These are phyloP conservation scores for Leucaena leucocephala DNA, from an alignment of 306 rosid species.

Conservation along the genomic window DNA sequence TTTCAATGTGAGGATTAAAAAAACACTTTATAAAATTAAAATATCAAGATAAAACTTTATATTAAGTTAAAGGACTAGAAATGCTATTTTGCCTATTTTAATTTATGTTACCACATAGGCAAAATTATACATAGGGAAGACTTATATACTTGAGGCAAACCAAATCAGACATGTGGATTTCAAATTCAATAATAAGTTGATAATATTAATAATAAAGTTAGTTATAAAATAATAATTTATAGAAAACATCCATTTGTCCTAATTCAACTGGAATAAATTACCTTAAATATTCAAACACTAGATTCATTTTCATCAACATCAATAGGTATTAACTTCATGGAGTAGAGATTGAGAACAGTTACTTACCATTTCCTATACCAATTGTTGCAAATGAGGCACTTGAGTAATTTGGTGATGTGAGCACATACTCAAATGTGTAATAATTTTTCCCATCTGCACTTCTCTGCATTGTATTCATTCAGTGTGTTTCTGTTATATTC, in stretches of 20 bases:
- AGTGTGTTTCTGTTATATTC: not conserved
- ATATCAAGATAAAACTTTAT: no score
- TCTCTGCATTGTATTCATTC: constrained; percentile 68
- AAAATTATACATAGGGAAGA: no score
- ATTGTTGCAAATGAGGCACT: constrained; percentile 78
- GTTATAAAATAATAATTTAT: not conserved
- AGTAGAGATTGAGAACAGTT: not conserved
- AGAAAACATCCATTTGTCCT: not conserved
- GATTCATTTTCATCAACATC: not conserved
- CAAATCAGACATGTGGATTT: not conserved
- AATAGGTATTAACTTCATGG: not conserved
- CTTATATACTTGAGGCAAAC: not conserved
- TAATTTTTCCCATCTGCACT: constrained; percentile 79
- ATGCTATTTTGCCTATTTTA: no score
- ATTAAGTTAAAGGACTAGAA: no score
- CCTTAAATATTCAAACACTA: not conserved
- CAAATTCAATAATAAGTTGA: not conserved
- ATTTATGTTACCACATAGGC: not conserved
- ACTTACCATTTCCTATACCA: constrained; percentile 88
- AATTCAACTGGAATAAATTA: not conserved
- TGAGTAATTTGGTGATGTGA: constrained; percentile 65
- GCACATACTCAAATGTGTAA: constrained; percentile 81
- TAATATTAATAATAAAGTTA: not conserved
- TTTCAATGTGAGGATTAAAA: no score
- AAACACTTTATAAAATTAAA: no score